Conservation (phyloP, 768 basidiomycete species). For the Termitomyces sp. region DNA sequence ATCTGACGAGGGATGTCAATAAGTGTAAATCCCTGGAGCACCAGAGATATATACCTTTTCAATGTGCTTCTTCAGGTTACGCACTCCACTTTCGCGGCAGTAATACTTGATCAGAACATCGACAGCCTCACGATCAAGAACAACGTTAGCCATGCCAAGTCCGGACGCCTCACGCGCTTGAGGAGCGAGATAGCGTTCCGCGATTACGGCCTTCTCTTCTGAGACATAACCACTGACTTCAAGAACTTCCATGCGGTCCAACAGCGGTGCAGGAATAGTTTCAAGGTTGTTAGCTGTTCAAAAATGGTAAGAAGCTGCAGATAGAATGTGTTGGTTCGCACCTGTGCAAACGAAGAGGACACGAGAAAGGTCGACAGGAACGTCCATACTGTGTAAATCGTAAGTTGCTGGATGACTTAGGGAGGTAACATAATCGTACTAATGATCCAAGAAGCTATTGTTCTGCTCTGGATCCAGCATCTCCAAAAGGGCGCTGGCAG, state of each 20-base stretch:
- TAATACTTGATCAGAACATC: slow-evolving; percentile 94
- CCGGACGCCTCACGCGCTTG: slow-evolving; percentile 92
- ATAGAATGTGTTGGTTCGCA: background rate
- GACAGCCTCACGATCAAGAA: slow-evolving; percentile 70
- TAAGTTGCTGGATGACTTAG: slow-evolving; percentile 2
- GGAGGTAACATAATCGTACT: slow-evolving; percentile 47
- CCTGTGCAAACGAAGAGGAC: slow-evolving; percentile 95
- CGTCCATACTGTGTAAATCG: slow-evolving; percentile 69
- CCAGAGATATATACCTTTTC: slow-evolving; percentile 74
- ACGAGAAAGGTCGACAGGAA: slow-evolving; percentile 92
- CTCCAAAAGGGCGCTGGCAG: slow-evolving; percentile 84
- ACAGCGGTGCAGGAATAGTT: slow-evolving; percentile 88
- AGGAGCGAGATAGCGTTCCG: slow-evolving; percentile 82
- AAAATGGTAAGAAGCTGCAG: background rate
- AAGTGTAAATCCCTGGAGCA: background rate
- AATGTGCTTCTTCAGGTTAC: slow-evolving; percentile 97
- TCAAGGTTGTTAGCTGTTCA: slow-evolving; percentile 81
- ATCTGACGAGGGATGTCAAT: slow-evolving; percentile 47
- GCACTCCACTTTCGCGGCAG: slow-evolving; percentile 94
- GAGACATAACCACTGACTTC: slow-evolving; percentile 94
- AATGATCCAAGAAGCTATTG: slow-evolving; percentile 90
- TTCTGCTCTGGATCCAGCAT: slow-evolving; percentile 97
- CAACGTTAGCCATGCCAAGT: slow-evolving; percentile 78
- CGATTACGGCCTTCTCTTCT: slow-evolving; percentile 88
- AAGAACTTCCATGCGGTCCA: slow-evolving; percentile 95